phyloP scores from a whole-genome alignment of 176 grass and related monocot genomes.

The Luzula sylvatica region DNA sequence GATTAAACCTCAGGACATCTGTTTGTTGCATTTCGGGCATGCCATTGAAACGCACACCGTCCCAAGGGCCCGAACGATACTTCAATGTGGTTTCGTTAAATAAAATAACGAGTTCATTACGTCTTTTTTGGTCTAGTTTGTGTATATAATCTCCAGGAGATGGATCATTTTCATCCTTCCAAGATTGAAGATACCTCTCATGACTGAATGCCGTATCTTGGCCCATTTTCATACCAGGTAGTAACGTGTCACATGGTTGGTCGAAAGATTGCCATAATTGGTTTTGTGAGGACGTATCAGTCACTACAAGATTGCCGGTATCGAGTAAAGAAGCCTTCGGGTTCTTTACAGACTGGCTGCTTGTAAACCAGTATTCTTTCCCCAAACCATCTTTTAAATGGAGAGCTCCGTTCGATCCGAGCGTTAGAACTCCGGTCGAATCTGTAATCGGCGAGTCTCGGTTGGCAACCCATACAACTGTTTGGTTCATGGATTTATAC shows the following conservation, averaged over 20 bases:
- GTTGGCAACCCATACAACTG: conserved; percentile 43
- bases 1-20: neutral
- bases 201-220: neutral
- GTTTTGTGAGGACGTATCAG: neutral
- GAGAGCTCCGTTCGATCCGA: no score
- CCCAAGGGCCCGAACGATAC: conserved; percentile 47
- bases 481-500: conserved; percentile 8
- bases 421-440: no score
- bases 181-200: conserved; percentile 15
- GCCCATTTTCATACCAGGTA: conserved; percentile 26
- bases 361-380: no score
- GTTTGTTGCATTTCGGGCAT: conserved; percentile 15
- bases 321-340: conserved; percentile 23
- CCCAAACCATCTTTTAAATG: no score
- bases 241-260: conserved; percentile 47
- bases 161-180: conserved; percentile 12
- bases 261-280: conserved; percentile 54
- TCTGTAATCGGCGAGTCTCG: neutral
- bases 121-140: conserved; percentile 13
- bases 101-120: conserved; percentile 27
- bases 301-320: conserved; percentile 49
- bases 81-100: neutral
- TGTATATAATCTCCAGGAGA: neutral
- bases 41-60: conserved; percentile 19
- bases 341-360: neutral